Conservation (phyloP, 1,284 basidiomycete species). For the Inonotus hispidus region DNA sequence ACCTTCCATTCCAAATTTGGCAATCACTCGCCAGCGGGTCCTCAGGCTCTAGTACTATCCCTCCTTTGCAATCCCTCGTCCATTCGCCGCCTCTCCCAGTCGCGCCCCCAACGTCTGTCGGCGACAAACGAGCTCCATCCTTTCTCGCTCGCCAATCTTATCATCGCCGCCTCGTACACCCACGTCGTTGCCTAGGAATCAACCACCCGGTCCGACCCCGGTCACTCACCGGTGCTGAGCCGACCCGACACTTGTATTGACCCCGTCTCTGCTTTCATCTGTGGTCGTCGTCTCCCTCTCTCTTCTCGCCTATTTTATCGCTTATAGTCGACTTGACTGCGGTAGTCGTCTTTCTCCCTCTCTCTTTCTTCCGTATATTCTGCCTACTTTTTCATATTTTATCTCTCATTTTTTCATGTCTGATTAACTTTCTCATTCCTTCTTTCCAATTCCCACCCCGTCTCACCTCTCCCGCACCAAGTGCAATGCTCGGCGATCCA, state of each 20-base stretch:
- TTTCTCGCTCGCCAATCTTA: not conserved
- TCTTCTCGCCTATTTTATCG: slow-evolving; percentile 6
- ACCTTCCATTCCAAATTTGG: slow-evolving; percentile 1
- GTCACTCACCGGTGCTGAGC: slow-evolving; percentile 1
- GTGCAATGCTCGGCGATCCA: slow-evolving; percentile 44
- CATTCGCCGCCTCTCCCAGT: not conserved
- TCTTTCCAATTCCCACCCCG: slow-evolving; percentile 21
- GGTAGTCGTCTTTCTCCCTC: slow-evolving; percentile 1
- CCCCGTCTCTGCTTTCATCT: not conserved
- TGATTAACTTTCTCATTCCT: slow-evolving; percentile 9
- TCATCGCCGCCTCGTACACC: not conserved
- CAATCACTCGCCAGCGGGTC: not conserved
- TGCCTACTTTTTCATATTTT: slow-evolving; percentile 12
- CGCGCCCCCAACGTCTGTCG: not conserved
- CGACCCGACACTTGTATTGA: not conserved
- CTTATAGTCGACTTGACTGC: slow-evolving; percentile 7
- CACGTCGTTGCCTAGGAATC: too few relatives aligned
- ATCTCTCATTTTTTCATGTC: slow-evolving; percentile 20
- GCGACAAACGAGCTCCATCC: not conserved
- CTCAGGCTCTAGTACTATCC: not conserved
- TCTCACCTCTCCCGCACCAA: slow-evolving; percentile 20
- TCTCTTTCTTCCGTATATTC: slow-evolving; percentile 19
- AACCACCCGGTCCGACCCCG: slow-evolving; percentile 8
- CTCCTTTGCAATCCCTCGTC: not conserved
- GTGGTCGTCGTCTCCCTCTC: not conserved